Base-by-base conservation (phyloP, 495 filamentous ascomycete species). In the Neurospora pannonica region DNA sequence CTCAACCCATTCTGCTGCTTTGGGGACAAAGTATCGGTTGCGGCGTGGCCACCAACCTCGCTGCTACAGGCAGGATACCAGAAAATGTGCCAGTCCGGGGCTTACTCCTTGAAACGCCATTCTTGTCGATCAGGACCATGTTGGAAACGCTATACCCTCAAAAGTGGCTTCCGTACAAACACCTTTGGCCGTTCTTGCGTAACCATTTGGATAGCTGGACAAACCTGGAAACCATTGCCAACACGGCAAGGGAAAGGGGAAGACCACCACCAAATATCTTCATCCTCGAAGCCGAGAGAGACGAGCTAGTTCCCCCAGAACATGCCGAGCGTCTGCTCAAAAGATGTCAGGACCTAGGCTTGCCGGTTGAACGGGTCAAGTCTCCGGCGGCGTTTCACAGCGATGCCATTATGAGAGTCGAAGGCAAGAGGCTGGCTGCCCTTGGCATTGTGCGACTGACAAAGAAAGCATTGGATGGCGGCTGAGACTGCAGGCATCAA, bases 1-100 rank as follows among this genome's bases (percentile, higher is more conserved):
- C 76, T 71, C 73, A 70, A 39, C 77, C 79, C 4, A 82, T 86
- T 37, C 46, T 94, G 13, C 77, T 95, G 1, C 78, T 96, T n/a
- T 96, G 93, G 93, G 92, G 93, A 0, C 93, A 96, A 76, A 92
- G 89, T 74, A 90, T 95, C 28, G 93, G 94, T 5, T 87, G 81
- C 4, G 89, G 88, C 8, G 84, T 90, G 4, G 87, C 91, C 9
- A 86, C 85, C 31, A 86, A 86, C 74, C 81, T 88, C n/a, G 79
- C 79, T 17, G 82, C 81, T 19, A 77, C 73, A 38, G 70, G 79
- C 2, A 72, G 54, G 17, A 38, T 77, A 17, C 78, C 78, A 9
- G 34, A 72, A 36, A 72, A 36, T 15, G 67, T 81, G 69, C 76
- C 80, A 7, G 70, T 81, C 76, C 42, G 76, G 78, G 87, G 86